Evolutionary conservation across 768 basidiomycete species (phyloP), one percentile per base, ranked within the genome.

Genomic region (Podaxis rugospora): DNA sequence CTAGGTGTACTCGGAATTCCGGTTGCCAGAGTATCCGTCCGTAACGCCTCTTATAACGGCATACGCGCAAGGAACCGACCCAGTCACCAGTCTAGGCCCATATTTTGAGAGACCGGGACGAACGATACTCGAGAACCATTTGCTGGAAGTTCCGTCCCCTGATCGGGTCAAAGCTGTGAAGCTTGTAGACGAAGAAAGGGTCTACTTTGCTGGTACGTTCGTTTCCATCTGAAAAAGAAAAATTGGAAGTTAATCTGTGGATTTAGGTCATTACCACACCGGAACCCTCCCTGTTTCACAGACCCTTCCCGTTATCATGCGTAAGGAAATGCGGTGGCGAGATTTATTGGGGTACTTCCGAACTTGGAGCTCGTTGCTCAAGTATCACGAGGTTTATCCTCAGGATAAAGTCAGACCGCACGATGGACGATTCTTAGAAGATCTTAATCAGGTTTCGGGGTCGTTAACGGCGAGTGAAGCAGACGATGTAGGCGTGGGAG

Each of bases 81-180:
- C 55, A 2, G n/a, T 49, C 2, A 80, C 74, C 35, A 84, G 85
- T 44, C 69, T 91, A 4, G 92, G 92, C 0, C 82, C 85, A 1
- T 83, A 92, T 68, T 94, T 91, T 82, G 82, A 93, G 65, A 85
- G 88, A 32, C 92, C 93, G 0, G 93, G 93, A 14, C 80, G 93
- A 11, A 83, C 82, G 0, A 87, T 93, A 63, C 79, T 94, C 23
- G 87, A 90, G 59, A 78, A 78, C 5, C 84, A 90, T 67, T 81
- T 94, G 2, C 77, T 85, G 5, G 83, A 84, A 28, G 80, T 94
- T n/a, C 89, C 87, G 0, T 78, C 81, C 46, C 83, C 87, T 2
- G 66, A 65, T 0, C 62, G 65, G 7, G 65, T 78, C 51, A 66
- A 46, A 50, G 39, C 52, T 16, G 44, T n/a, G 40, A 55, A 25